Conservation (phyloP, 176 grass and related monocot species). For the Guadua angustifolia region DNA sequence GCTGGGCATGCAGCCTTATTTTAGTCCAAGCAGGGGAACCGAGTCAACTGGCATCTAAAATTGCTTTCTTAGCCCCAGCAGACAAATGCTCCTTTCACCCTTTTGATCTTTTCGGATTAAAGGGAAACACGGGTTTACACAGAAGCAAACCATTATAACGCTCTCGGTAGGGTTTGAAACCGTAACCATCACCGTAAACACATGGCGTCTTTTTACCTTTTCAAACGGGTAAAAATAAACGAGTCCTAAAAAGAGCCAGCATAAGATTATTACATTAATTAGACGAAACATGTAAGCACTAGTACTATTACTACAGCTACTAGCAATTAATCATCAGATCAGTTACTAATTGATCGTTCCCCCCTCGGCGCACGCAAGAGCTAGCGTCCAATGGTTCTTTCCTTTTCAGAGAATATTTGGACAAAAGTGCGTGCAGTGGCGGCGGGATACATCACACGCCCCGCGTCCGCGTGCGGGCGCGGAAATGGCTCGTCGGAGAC, state of each 20-base stretch:
- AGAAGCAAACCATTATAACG: not conserved
- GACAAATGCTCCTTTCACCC: not conserved
- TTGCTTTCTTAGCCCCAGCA: not conserved
- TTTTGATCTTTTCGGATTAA: not conserved
- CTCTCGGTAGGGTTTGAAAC: not conserved
- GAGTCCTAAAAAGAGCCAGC: not conserved
- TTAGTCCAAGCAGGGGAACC: conserved; percentile 1
- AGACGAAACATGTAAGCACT: not conserved
- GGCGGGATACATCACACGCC: not conserved
- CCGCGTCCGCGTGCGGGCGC: no score
- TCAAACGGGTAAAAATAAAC: not conserved
- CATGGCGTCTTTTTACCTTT: not conserved
- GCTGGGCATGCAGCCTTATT: not conserved
- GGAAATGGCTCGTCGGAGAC: not conserved
- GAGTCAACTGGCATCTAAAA: conserved; percentile 8
- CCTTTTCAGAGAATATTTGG: conserved; percentile 40
- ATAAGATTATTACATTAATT: not conserved
- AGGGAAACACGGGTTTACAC: not conserved
- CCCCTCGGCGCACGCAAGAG: not conserved
- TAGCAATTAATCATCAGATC: not conserved
- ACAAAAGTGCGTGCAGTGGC: not conserved
- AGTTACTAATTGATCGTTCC: not conserved
- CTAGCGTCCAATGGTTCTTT: not conserved
- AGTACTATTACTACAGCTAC: not conserved
- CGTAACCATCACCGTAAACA: not conserved